Evolutionary conservation across 768 basidiomycete species (phyloP).

Genomic region (Trametes maxima): DNA sequence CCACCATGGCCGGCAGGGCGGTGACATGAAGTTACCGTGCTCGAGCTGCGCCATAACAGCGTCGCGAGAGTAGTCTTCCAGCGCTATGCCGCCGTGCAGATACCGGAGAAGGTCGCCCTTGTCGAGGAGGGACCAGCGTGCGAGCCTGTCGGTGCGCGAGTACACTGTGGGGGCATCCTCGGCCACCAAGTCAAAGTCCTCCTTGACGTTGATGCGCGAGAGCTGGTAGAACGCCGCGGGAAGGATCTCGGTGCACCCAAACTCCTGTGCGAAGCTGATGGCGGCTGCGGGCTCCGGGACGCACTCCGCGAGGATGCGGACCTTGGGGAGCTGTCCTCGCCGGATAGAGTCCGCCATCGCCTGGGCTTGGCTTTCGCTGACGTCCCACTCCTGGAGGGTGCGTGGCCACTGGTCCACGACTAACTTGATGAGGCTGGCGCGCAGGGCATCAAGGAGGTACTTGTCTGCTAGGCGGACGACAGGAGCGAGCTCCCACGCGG

Average conservation of each 20-base stretch:
- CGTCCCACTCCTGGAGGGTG: constrained; percentile 31
- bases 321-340: background rate
- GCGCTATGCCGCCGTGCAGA: background rate
- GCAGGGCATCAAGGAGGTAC: constrained; percentile 32
- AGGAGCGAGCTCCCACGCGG: constrained; percentile 22
- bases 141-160: background rate
- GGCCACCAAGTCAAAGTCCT: constrained; percentile 24
- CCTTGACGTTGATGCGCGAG: constrained; percentile 17
- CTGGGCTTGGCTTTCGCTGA: constrained; percentile 14
- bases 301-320: constrained; percentile 2
- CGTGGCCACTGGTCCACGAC: constrained; percentile 33
- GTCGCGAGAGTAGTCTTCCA: background rate
- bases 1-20: background rate
- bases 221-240: constrained; percentile 27
- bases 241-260: constrained; percentile 15
- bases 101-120: background rate
- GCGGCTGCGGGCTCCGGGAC: constrained; percentile 19
- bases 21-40: background rate
- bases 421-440: constrained; percentile 25
- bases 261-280: constrained; percentile 21
- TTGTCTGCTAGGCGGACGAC: constrained; percentile 32
- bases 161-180: constrained; percentile 8
- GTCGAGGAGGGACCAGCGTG: background rate
- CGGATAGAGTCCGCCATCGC: background rate
- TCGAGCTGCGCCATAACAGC: background rate